These are phyloP conservation scores for Metarhizium anisopliae DNA, from an alignment of 2,329 filamentous ascomycete genomes.

Conservation along the genomic window DNA sequence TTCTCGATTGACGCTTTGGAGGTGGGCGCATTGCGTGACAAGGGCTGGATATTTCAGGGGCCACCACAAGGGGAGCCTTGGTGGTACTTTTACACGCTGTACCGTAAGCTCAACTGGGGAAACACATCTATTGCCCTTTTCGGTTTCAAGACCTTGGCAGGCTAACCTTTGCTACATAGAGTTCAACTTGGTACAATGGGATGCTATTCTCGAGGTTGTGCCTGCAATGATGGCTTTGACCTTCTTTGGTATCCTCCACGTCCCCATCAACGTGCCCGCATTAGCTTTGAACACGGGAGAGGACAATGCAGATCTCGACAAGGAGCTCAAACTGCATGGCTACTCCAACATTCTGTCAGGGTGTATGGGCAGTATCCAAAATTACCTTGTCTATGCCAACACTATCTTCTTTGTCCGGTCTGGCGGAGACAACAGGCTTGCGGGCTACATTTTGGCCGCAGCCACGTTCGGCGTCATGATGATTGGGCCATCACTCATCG, in stretches of 20 bases:
- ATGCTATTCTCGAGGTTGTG: conserved; percentile 71
- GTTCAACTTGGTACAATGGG: conserved; percentile 73
- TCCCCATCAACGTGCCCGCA: conserved; percentile 95
- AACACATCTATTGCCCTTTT: neutral
- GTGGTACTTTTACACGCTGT: conserved; percentile 96
- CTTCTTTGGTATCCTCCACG: conserved; percentile 94
- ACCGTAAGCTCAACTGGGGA: conserved; percentile 50
- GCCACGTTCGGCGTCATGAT: conserved; percentile 77
- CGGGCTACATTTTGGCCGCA: conserved; percentile 73
- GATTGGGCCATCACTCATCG: conserved; percentile 78
- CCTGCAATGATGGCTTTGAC: conserved; percentile 95
- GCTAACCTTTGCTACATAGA: conserved; percentile 37
- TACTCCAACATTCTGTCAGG: conserved; percentile 90
- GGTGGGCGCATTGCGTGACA: conserved; percentile 55
- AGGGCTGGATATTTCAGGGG: conserved; percentile 87
- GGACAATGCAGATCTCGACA: conserved; percentile 84
- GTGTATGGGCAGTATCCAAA: conserved; percentile 79
- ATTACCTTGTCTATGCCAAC: conserved; percentile 96
- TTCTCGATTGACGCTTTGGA: conserved; percentile 58
- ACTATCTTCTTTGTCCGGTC: conserved; percentile 94
- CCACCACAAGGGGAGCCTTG: conserved; percentile 81
- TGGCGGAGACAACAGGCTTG: conserved; percentile 77
- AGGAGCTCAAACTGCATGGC: conserved; percentile 86
- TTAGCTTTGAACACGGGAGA: conserved; percentile 84
- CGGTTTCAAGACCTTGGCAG: neutral